Conservation (phyloP, 169 alveolate species). For the Plasmodium blacklocki region DNA sequence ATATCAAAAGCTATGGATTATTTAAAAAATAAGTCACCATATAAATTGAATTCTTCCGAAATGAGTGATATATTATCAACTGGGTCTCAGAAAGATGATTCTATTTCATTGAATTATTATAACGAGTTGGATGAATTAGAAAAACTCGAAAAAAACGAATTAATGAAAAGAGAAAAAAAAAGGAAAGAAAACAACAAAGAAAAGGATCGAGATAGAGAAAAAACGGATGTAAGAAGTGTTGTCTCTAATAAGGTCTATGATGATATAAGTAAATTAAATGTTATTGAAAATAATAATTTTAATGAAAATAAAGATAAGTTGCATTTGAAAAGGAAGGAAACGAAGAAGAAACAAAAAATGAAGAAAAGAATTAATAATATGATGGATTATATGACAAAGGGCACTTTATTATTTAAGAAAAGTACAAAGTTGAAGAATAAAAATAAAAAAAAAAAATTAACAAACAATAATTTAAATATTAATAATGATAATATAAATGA, state of each 20-base stretch:
- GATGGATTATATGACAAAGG: neutral
- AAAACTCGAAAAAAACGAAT: conserved; percentile 46
- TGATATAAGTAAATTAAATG: conserved; percentile 38
- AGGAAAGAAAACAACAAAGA: conserved; percentile 6
- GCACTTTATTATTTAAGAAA: neutral
- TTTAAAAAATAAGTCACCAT: conserved; percentile 74
- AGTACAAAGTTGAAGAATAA: too few relatives aligned
- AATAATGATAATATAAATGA: too few relatives aligned
- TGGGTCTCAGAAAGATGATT: conserved; percentile 55
- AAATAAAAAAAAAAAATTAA: too few relatives aligned
- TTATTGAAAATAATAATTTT: neutral
- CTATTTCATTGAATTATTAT: conserved; percentile 49
- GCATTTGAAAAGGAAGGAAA: conserved; percentile 18
- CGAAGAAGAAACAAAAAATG: neutral
- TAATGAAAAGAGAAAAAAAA: conserved; percentile 26
- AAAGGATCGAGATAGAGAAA: conserved; percentile 8
- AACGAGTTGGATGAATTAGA: conserved; percentile 73
- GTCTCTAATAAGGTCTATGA: conserved; percentile 47
- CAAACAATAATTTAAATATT: too few relatives aligned
- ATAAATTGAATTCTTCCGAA: conserved; percentile 71
- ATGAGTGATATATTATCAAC: conserved; percentile 40
- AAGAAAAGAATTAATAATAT: neutral
- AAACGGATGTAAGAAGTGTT: conserved; percentile 24
- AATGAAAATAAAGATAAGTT: conserved; percentile 15
- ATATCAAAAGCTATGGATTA: conserved; percentile 76